Conservation (phyloP, 2,329 filamentous ascomycete genomes). For the Fusarium miscanthi region DNA sequence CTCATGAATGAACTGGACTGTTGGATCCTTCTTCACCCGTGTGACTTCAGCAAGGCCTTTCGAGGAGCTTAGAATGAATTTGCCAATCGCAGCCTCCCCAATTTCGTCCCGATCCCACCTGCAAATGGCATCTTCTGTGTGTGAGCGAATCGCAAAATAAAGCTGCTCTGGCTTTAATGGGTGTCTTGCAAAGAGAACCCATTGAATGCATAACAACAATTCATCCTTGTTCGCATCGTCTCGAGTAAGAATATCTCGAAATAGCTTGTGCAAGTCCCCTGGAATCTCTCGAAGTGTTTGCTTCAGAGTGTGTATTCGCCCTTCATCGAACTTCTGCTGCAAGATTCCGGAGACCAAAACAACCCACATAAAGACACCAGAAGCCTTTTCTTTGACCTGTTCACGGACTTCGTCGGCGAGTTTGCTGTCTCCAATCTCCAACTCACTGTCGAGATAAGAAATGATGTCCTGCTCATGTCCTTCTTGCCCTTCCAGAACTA, state of each 20-base stretch:
- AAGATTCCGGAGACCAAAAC: slow-evolving; percentile 54
- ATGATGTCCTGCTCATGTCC: slow-evolving; percentile 45
- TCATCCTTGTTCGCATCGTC: slow-evolving; percentile 56
- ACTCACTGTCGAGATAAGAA: slow-evolving; percentile 27
- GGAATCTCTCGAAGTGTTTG: slow-evolving; percentile 52
- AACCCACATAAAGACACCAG: slow-evolving; percentile 58
- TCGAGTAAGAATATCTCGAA: slow-evolving; percentile 61
- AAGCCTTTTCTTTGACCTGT: slow-evolving; percentile 51
- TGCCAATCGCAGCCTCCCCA: slow-evolving; percentile 41
- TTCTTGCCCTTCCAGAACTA: slow-evolving; percentile 43
- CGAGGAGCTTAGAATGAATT: slow-evolving; percentile 53
- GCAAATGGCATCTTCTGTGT: fast-evolving
- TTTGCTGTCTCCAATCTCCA: slow-evolving; percentile 1
- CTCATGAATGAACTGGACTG: slow-evolving; percentile 62
- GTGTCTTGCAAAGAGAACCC: slow-evolving; percentile 61
- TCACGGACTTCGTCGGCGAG: background rate
- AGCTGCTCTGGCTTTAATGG: slow-evolving; percentile 58
- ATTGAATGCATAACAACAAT: slow-evolving; percentile 59
- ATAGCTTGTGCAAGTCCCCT: slow-evolving; percentile 56
- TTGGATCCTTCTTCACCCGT: slow-evolving; percentile 26
- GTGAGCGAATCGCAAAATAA: slow-evolving; percentile 47
- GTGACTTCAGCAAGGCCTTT: slow-evolving; percentile 59
- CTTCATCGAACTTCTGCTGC: slow-evolving; percentile 48
- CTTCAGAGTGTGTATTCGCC: slow-evolving; percentile 38
- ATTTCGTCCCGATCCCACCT: slow-evolving; percentile 40